phyloP scores from a whole-genome alignment of 192 early-diverging fungal genomes.

The Pilaira anomala region DNA sequence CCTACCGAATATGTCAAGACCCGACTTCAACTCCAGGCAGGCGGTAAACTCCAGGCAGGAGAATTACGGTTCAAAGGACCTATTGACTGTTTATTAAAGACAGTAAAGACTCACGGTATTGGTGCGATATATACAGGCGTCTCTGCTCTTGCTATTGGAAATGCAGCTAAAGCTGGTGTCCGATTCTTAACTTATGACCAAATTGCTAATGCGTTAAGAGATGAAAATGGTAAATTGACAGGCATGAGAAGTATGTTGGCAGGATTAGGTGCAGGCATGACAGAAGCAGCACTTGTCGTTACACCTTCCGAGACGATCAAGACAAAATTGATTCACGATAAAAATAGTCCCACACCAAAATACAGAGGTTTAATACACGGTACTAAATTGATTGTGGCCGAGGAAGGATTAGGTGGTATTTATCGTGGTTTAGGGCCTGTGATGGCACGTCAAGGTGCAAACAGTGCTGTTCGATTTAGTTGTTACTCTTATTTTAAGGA shows the following conservation, averaged over 20 bases:
- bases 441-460: conserved; percentile 93
- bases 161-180: conserved; percentile 87
- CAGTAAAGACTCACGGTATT: conserved; percentile 70
- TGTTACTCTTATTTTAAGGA: conserved; percentile 76
- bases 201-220: conserved; percentile 68
- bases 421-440: conserved; percentile 91
- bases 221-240: conserved; percentile 67
- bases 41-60: conserved; percentile 32
- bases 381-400: conserved; percentile 53
- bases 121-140: conserved; percentile 82
- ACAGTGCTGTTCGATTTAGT: conserved; percentile 89
- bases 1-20: conserved; percentile 97
- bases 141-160: conserved; percentile 88
- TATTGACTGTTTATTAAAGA: conserved; percentile 72
- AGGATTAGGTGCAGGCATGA: conserved; percentile 83
- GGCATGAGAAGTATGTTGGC: conserved; percentile 69
- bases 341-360: conserved; percentile 64
- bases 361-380: conserved; percentile 84
- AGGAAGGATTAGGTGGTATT: conserved; percentile 76
- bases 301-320: conserved; percentile 96
- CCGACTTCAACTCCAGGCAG: conserved; percentile 85
- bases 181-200: conserved; percentile 91
- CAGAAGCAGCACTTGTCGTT: conserved; percentile 85
- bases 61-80: conserved; percentile 69
- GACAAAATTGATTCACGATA: conserved; percentile 95